Evolutionary conservation across 2,329 filamentous ascomycete species (phyloP).

Genomic region (Beauveria caledonica): DNA sequence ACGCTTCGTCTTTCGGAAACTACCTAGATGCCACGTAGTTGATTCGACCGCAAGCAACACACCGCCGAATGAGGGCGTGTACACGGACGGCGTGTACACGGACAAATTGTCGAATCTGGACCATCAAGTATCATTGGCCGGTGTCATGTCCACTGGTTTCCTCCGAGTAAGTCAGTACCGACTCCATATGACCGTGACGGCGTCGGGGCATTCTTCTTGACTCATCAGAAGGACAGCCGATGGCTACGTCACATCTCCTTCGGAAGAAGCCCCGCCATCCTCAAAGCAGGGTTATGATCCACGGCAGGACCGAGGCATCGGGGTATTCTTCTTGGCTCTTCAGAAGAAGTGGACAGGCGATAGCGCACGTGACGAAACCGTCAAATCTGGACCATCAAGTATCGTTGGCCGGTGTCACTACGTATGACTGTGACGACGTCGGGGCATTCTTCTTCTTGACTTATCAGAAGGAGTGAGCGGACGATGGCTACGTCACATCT

Average conservation of each 20-base stretch:
- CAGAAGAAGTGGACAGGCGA: too few relatives aligned
- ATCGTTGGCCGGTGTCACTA: too few relatives aligned
- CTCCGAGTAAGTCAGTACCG: slow-evolving; percentile 36
- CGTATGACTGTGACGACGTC: slow-evolving; percentile 51
- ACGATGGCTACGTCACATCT: slow-evolving; percentile 4
- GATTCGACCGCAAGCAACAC: slow-evolving; percentile 24
- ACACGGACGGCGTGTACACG: too few relatives aligned
- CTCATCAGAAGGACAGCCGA: too few relatives aligned
- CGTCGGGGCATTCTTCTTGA: too few relatives aligned
- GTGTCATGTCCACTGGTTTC: slow-evolving; percentile 54
- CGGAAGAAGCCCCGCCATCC: too few relatives aligned
- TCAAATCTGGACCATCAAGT: too few relatives aligned
- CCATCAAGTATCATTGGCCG: slow-evolving; percentile 37
- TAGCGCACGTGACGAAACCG: too few relatives aligned
- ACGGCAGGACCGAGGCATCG: too few relatives aligned
- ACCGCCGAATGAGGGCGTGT: slow-evolving; percentile 51
- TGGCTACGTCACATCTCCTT: too few relatives aligned
- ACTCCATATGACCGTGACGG: slow-evolving; percentile 60
- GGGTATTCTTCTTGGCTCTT: too few relatives aligned
- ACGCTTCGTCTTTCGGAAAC: slow-evolving; percentile 37
- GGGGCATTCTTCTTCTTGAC: slow-evolving; percentile 61
- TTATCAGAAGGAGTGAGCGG: slow-evolving; percentile 19
- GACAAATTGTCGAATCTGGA: slow-evolving; percentile 30
- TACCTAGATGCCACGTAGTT: slow-evolving; percentile 41
- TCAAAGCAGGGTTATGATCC: too few relatives aligned